phyloP scores from a whole-genome alignment of 768 basidiomycete genomes.

The Termitomyces sp. region DNA sequence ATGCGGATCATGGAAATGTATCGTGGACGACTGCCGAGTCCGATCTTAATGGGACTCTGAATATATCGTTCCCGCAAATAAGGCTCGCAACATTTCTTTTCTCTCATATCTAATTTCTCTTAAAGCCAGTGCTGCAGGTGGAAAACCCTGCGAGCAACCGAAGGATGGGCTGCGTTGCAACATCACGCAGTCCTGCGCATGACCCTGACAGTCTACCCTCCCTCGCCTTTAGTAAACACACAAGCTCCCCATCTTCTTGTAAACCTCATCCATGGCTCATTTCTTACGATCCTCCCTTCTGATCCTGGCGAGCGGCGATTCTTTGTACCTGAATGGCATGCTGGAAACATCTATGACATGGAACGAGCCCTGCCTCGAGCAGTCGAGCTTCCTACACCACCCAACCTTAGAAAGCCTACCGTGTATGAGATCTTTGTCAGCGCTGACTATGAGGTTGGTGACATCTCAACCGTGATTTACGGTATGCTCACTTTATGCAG shows the following conservation, averaged over 20 bases:
- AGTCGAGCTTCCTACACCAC: slow-evolving; percentile 48
- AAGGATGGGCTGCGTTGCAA: slow-evolving; percentile 88
- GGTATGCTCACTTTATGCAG: slow-evolving; percentile 31
- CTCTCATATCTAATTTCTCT: not conserved
- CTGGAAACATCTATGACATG: slow-evolving; percentile 85
- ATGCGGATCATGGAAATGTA: slow-evolving; percentile 60
- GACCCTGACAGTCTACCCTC: slow-evolving; percentile 57
- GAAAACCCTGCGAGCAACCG: slow-evolving; percentile 67
- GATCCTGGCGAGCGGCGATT: slow-evolving; percentile 16
- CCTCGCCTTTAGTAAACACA: slow-evolving; percentile 17
- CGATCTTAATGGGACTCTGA: slow-evolving; percentile 44
- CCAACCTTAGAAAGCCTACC: slow-evolving; percentile 40
- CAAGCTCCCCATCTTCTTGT: slow-evolving; percentile 50
- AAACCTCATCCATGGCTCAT: slow-evolving; percentile 69
- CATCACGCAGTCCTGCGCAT: slow-evolving; percentile 73
- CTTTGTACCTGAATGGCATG: slow-evolving; percentile 58
- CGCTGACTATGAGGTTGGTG: slow-evolving; percentile 76
- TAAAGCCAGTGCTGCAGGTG: slow-evolving; percentile 46
- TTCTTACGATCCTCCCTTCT: slow-evolving; percentile 65
- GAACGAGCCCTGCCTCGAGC: slow-evolving; percentile 48
- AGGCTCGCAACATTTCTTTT: slow-evolving; percentile 36
- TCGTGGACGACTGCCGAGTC: slow-evolving; percentile 52
- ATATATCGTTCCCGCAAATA: slow-evolving; percentile 64
- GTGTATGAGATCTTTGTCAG: slow-evolving; percentile 72
- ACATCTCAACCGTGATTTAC: not conserved